A percentile compares a stretch with the other conserved stretches of the same genome.
Conservation (phyloP, 148 eudicot genomes). For the Nepenthes mirabilis region DNA sequence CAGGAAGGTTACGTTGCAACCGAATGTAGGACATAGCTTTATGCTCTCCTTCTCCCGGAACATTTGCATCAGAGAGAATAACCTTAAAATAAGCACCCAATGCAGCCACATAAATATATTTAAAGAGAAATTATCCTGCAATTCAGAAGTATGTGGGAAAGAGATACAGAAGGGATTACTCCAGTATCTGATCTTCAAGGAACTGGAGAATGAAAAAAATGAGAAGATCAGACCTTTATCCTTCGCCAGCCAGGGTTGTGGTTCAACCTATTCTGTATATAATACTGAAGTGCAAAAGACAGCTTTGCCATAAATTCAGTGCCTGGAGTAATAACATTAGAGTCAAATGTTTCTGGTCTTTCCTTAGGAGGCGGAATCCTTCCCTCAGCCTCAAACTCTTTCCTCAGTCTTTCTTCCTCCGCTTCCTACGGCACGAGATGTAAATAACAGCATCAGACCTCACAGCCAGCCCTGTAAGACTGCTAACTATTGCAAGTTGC, state of each 20-base stretch:
- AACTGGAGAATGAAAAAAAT: conserved; percentile 11
- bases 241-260: conserved; percentile 70
- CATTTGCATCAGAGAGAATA: conserved; percentile 95
- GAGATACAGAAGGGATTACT: conserved; percentile 43
- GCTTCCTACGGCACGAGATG: conserved; percentile 46
- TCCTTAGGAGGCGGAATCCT: conserved; percentile 37
- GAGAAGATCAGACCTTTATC: conserved; percentile 48
- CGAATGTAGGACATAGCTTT: conserved; percentile 94
- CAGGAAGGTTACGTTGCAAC: conserved; percentile 77
- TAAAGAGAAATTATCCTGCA: conserved; percentile 38
- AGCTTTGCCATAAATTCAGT: conserved; percentile 89
- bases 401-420: conserved; percentile 62
- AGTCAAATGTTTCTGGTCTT: conserved; percentile 80
- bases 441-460: conserved; percentile 9
- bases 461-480: not conserved
- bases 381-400: conserved; percentile 74
- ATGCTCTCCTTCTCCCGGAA: conserved; percentile 99
- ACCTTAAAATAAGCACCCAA: conserved; percentile 86
- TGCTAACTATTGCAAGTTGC: not conserved
- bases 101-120: conserved; percentile 40
- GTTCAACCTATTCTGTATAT: conserved; percentile 67
- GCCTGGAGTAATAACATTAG: conserved; percentile 97
- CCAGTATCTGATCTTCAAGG: conserved; percentile 22
- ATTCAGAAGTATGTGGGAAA: conserved; percentile 19
- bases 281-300: conserved; percentile 87